Evolutionary conservation across 176 grass and related monocot species (phyloP).

Genomic region (Musa beccarii): DNA sequence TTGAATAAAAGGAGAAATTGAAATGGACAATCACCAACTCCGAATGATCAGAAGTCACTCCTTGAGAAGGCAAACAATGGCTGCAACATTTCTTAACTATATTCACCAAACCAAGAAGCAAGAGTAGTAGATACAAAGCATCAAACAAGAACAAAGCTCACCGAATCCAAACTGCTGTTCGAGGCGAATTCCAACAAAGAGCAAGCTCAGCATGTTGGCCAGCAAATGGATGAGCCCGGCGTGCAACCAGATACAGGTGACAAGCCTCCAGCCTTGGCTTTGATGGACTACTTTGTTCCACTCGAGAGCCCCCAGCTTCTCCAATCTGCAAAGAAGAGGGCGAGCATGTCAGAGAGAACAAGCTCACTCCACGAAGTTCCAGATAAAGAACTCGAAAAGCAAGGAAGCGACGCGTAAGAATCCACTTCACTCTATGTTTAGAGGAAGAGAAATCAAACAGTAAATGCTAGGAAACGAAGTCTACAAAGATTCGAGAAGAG

Average conservation of each 20-base stretch:
- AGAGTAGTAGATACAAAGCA: not conserved
- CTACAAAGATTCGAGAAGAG: no score
- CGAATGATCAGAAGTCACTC: no score
- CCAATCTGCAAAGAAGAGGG: constrained; percentile 45
- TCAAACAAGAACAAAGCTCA: constrained; percentile 31
- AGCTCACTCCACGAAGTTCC: not conserved
- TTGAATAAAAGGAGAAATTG: no score
- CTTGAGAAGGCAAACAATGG: no score
- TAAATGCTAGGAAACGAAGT: not conserved
- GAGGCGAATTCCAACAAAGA: constrained; percentile 89
- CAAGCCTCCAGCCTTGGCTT: constrained; percentile 81
- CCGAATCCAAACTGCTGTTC: constrained; percentile 94
- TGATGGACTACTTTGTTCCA: constrained; percentile 86
- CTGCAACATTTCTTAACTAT: not conserved
- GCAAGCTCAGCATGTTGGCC: constrained; percentile 86
- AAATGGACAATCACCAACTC: no score
- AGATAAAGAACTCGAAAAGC: not conserved
- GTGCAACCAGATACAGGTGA: constrained; percentile 75
- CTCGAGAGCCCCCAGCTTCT: constrained; percentile 74
- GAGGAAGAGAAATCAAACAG: not conserved
- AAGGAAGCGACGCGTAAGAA: not conserved
- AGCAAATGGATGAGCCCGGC: constrained; percentile 88
- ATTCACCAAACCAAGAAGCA: not conserved
- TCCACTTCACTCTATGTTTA: not conserved
- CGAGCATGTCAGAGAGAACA: not conserved